These are phyloP conservation scores for Aspergillus sergii DNA, from an alignment of 2,329 filamentous ascomycete genomes.

Conservation along the genomic window DNA sequence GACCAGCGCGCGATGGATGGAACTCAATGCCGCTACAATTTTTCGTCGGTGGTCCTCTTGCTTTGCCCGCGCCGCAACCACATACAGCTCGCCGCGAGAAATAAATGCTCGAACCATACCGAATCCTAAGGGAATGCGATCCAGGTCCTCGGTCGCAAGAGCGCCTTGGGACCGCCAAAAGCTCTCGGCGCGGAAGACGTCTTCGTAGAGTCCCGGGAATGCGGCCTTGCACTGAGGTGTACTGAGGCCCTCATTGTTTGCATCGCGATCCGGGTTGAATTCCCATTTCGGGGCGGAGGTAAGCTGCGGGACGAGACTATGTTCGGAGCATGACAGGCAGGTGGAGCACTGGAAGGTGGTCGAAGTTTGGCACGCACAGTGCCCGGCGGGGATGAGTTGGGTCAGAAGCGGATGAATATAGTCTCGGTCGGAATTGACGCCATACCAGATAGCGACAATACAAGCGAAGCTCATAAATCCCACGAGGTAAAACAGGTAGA, in stretches of 20 bases:
- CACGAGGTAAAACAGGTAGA: conserved; percentile 25
- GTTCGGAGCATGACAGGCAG: conserved; percentile 32
- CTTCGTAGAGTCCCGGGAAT: conserved; percentile 42
- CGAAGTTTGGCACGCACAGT: conserved; percentile 42
- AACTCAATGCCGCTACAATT: conserved; percentile 46
- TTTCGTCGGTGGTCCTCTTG: conserved; percentile 43
- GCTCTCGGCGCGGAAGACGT: conserved; percentile 31
- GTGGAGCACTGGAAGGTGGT: conserved; percentile 42
- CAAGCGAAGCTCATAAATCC: conserved; percentile 21
- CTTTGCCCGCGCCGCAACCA: conserved; percentile 31
- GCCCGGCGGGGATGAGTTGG: conserved; percentile 43
- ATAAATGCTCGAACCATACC: conserved; percentile 42
- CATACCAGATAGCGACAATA: conserved; percentile 33
- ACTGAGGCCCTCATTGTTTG: conserved; percentile 32
- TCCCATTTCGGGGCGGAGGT: conserved; percentile 26
- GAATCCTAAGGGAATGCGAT: conserved; percentile 28
- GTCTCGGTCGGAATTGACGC: conserved; percentile 41
- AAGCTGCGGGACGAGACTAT: conserved; percentile 9
- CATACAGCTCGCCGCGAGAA: conserved; percentile 35
- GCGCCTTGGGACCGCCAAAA: conserved; percentile 33
- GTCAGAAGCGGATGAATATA: conserved; percentile 41
- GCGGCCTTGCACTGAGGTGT: conserved; percentile 33
- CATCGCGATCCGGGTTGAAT: conserved; percentile 37
- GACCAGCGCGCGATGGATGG: conserved; percentile 53
- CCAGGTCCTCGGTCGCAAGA: conserved; percentile 30